phyloP scores from a whole-genome alignment of 169 alveolate genomes.

The Plasmodium inui region DNA sequence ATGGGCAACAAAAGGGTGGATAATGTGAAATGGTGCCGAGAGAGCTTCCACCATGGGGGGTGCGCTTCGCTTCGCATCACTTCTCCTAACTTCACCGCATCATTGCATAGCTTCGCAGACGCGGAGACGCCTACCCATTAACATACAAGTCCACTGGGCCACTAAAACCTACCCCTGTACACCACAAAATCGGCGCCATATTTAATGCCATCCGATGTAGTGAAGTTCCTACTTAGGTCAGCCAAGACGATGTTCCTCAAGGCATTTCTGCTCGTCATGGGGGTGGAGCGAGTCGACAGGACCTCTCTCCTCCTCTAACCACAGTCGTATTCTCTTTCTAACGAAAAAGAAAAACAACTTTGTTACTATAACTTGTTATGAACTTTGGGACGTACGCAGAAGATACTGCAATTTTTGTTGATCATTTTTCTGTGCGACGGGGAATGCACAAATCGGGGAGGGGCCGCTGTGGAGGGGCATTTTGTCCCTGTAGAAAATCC shows the following conservation, averaged over 20 bases:
- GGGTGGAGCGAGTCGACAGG: neutral
- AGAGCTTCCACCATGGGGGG: neutral
- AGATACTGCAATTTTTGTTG: neutral
- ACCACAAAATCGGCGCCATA: constrained; percentile 75
- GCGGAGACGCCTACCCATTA: neutral
- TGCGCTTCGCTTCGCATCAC: neutral
- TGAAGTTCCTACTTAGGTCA: constrained; percentile 48
- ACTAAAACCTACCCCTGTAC: constrained; percentile 34
- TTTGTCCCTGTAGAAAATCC: neutral
- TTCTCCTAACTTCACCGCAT: neutral
- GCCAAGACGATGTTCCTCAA: constrained; percentile 43
- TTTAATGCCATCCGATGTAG: constrained; percentile 54
- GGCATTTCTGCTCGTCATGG: constrained; percentile 31
- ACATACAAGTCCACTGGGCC: neutral
- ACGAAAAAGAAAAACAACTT: neutral
- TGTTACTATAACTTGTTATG: neutral
- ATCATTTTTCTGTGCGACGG: neutral
- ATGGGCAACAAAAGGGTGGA: neutral
- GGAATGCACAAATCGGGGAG: neutral
- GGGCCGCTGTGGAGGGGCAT: neutral
- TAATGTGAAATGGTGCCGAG: neutral
- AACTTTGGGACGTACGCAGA: neutral
- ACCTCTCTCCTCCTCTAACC: neutral
- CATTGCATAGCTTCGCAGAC: neutral
- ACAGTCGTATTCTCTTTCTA: neutral